These are phyloP conservation scores for Boletus sp. DNA, from an alignment of 768 basidiomycete genomes.

Conservation along the genomic window DNA sequence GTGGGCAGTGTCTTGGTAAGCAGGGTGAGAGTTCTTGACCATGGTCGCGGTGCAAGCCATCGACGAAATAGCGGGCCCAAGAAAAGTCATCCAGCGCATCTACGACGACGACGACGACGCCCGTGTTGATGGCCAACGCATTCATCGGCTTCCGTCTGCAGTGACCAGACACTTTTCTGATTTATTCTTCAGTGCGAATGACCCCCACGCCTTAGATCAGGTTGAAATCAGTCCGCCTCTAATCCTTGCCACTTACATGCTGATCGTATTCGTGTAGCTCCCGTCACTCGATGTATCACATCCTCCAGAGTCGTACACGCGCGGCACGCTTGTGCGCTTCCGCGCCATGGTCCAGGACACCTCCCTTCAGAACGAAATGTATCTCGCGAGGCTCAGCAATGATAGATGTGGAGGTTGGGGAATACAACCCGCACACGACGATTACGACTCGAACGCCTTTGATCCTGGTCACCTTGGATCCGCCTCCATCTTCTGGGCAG, in stretches of 20 bases:
- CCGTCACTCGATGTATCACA: constrained; percentile 46
- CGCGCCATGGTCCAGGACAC: constrained; percentile 83
- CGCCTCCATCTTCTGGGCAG: constrained; percentile 65
- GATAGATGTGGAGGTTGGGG: constrained; percentile 75
- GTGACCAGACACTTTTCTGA: constrained; percentile 48
- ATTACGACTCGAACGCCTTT: constrained; percentile 18
- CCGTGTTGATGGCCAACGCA: neutral
- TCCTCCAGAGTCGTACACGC: constrained; percentile 48
- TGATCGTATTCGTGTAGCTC: constrained; percentile 41
- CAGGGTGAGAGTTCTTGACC: neutral
- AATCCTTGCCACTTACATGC: neutral
- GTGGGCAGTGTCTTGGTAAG: constrained; percentile 12
- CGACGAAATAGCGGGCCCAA: constrained; percentile 50
- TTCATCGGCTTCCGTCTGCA: constrained; percentile 34
- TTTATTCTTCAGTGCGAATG: constrained; percentile 37
- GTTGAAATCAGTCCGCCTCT: constrained; percentile 15
- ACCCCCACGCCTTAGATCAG: constrained; percentile 27
- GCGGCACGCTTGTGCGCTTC: constrained; percentile 66
- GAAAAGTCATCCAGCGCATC: constrained; percentile 46
- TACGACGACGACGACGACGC: constrained; percentile 30
- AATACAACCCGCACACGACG: constrained; percentile 35
- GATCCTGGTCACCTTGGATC: constrained; percentile 57
- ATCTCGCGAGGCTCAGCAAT: constrained; percentile 47
- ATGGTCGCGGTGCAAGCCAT: constrained; percentile 55
- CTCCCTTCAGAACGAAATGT: constrained; percentile 68